Evolutionary conservation across 2,329 filamentous ascomycete genomes (phyloP), one percentile per base, ranked within the genome.

Genomic region (Gaeumannomyces tritici): DNA sequence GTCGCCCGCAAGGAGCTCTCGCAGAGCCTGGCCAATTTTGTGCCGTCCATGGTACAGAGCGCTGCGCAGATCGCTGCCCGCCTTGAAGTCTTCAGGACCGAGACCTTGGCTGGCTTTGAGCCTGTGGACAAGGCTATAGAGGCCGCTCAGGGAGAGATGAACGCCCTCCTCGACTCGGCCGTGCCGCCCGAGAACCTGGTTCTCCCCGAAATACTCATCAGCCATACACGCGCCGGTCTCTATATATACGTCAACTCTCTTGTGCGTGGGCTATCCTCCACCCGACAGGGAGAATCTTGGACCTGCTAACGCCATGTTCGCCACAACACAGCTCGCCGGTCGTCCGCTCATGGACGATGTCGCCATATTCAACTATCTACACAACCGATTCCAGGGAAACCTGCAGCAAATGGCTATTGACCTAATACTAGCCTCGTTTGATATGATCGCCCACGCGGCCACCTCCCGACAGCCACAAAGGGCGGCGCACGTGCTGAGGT

Each of bases 401-500:
- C 82, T 89, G 55, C 89, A 93, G 73, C 82, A 84, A 15, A 86
- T 91, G 57, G 86, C 90, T 0, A 85, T 91, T 62, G 92, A 97
- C 69, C 80, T 98, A 2, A 89, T 98, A 55, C 83, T 93, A 12
- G 91, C 92, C 1, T 88, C 92, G 0, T 98, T 99, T 70, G 93
- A 98, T 69, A 83, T 96, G 6, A 79, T 99, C 21, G 90, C 92
- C 47, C 96, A 96, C 69, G 89, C 89, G 6, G 89, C 93, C 65
- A 90, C 95, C 67, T 85, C 81, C 7, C 82, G 80, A 56, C 82
- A 85, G 65, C 79, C 78, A 0, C 76, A 76, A 55, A 80, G 79
- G 62, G 78, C 80, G 7, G 89, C 90, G 62, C 88, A 92, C 63
- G 76, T 93, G 24, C 81, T 96, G 61, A 88, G 91, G 47, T 96